Conservation (phyloP, 1,284 basidiomycete genomes). For the Cerioporus squamosus region DNA sequence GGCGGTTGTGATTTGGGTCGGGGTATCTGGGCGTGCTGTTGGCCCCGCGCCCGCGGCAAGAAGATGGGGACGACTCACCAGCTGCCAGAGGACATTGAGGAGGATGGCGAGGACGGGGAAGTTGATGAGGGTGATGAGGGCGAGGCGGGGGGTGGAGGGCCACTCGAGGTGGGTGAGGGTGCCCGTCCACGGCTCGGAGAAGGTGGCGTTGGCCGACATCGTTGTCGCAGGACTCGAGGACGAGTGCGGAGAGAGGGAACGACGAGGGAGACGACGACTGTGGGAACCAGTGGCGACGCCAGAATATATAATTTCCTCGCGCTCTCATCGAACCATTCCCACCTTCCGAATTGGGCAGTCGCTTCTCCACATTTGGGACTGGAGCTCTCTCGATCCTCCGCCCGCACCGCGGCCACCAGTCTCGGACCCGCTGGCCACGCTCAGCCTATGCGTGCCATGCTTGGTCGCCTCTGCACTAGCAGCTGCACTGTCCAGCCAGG, state of each 20-base stretch:
- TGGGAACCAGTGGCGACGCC: constrained; percentile 16
- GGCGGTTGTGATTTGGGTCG: constrained; percentile 67
- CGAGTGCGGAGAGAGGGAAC: constrained; percentile 3
- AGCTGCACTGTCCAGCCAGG: no score
- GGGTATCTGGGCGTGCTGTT: constrained; percentile 40
- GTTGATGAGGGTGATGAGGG: constrained; percentile 40
- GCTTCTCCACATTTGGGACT: constrained; percentile 23
- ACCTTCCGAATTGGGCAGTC: constrained; percentile 19
- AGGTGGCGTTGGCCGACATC: constrained; percentile 46
- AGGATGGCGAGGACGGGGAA: constrained; percentile 52
- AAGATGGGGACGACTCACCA: constrained; percentile 45
- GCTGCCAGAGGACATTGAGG: constrained; percentile 64
- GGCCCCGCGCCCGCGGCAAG: background rate
- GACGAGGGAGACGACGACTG: constrained; percentile 8
- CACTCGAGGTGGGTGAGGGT: constrained; percentile 40
- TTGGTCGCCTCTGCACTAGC: no score
- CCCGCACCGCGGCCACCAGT: background rate
- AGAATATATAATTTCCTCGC: constrained; percentile 23
- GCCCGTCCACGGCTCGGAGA: constrained; percentile 49
- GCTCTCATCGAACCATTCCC: constrained; percentile 24
- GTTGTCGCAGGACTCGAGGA: constrained; percentile 12
- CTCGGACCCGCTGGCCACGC: background rate
- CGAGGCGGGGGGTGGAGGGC: constrained; percentile 30
- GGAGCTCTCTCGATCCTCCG: constrained; percentile 21
- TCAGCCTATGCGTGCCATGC: no score